Base-by-base conservation (phyloP, 352 stramenopile genomes). In the Phytophthora megakarya region DNA sequence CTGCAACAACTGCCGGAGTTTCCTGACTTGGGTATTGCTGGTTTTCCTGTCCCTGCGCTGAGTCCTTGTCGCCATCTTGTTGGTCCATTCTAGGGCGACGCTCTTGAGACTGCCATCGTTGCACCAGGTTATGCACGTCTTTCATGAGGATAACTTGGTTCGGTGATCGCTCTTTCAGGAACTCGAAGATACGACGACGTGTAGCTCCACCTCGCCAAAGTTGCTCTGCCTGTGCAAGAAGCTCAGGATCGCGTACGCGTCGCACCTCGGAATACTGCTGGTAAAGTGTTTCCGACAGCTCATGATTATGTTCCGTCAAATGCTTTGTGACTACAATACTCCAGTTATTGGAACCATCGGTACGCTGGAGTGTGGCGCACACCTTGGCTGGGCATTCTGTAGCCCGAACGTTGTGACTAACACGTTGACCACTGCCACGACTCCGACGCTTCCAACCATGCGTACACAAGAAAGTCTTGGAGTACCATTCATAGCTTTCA, bases 401-500 rank as follows among this genome's bases (percentile, higher is more conserved):
- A 1, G 84, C 86, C 1, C 84, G 84, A 25, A 89, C 57, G 21
- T 65, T 88, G 67, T 93, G 84, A 42, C 84, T 86, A 40, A 90
- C 67, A 10, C 84, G 84, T 44, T 93, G 83, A 1, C 84, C 84
- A 47, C 75, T 85, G 23, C 84, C 84, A 16, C 84, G 80, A 35
- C 81, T 84, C 8, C 84, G 78, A 46, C 81, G 75, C 45, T 93
- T 91, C 84, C 81, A 91, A 1, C 84, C 84, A 47, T 93, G 81
- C 3, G 84, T 93, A 46, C 84, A 93, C 21, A 93, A 56, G 37
- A 88, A 91, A 2, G 84, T 93, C 62, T 93, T 93, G 9, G 81
- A 89, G 50, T 93, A 93, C 81, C 81, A 93, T 47, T 89, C 73
- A 26, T 76, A 90, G 13, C 63, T 65, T 12, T 80, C 66, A 3